Conservation (phyloP, 768 basidiomycete genomes). For the Trichaptum fuscoviolaceum region DNA sequence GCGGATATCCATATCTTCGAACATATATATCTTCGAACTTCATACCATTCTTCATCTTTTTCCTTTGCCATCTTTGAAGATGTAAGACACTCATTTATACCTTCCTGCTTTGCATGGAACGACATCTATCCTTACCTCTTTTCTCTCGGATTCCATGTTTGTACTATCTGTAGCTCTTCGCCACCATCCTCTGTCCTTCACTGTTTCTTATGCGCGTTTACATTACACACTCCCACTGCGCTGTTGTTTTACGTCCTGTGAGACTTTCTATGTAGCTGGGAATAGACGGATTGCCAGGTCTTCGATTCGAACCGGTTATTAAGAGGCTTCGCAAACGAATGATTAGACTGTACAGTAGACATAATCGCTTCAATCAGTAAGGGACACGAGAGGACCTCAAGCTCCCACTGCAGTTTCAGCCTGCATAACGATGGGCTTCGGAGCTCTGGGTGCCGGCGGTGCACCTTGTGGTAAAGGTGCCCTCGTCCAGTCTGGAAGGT, state of each 20-base stretch:
- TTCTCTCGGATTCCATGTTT: not conserved
- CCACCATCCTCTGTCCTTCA: not conserved
- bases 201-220: not conserved
- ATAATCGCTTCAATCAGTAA: not conserved
- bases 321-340: not conserved
- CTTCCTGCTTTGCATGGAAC: not conserved
- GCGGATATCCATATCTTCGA: not conserved
- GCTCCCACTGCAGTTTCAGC: constrained; percentile 30
- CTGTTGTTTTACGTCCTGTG: not conserved
- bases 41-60: not conserved
- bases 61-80: not conserved
- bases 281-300: not conserved
- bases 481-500: constrained; percentile 80
- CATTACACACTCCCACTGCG: not conserved
- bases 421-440: constrained; percentile 10
- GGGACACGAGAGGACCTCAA: constrained; percentile 17
- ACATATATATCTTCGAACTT: not conserved
- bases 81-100: not conserved
- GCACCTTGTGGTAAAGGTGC: constrained; percentile 58
- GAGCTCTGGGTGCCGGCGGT: constrained; percentile 40
- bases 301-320: not conserved
- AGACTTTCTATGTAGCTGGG: not conserved
- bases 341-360: not conserved
- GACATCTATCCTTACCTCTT: not conserved
- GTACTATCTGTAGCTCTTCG: not conserved